Conservation (phyloP, 495 filamentous ascomycete genomes). For the Penicillium turbatum region DNA sequence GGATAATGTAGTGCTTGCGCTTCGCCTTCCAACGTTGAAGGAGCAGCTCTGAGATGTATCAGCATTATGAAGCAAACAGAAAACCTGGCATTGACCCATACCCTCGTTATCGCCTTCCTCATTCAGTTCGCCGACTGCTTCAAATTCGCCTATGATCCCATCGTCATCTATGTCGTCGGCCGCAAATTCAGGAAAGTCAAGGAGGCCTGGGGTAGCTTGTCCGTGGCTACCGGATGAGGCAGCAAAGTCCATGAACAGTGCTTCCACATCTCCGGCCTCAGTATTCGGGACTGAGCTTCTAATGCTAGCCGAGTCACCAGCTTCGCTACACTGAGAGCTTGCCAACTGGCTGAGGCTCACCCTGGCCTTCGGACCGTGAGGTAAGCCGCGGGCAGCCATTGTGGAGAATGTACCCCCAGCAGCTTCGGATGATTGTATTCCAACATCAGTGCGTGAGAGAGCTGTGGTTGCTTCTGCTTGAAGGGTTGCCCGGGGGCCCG, state of each 20-base stretch:
- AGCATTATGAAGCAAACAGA: slow-evolving; percentile 4
- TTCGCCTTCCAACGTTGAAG: slow-evolving; percentile 77
- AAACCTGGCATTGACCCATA: slow-evolving; percentile 22
- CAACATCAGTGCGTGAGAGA: slow-evolving; percentile 71
- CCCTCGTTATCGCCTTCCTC: slow-evolving; percentile 63
- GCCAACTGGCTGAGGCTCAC: slow-evolving; percentile 46
- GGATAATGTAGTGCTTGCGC: slow-evolving; percentile 92
- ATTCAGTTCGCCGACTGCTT: slow-evolving; percentile 63
- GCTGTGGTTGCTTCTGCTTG: slow-evolving; percentile 79
- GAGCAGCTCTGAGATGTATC: slow-evolving; percentile 50
- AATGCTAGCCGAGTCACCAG: slow-evolving; percentile 78
- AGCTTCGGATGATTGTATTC: slow-evolving; percentile 66
- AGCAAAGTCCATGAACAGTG: slow-evolving; percentile 69
- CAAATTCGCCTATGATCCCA: slow-evolving; percentile 69
- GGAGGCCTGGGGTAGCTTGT: slow-evolving; percentile 29
- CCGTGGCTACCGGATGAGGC: slow-evolving; percentile 18
- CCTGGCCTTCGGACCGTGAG: slow-evolving; percentile 33
- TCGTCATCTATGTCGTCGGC: slow-evolving; percentile 54
- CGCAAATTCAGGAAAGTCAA: slow-evolving; percentile 50
- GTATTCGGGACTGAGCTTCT: slow-evolving; percentile 75
- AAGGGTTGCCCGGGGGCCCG: slow-evolving; percentile 41
- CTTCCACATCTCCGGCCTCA: slow-evolving; percentile 73
- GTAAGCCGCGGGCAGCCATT: slow-evolving; percentile 33
- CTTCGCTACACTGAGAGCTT: slow-evolving; percentile 53
- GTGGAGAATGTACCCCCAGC: slow-evolving; percentile 58